Evolutionary conservation across 2,329 filamentous ascomycete species (phyloP).

Genomic region (Aspergillus luchuensis): DNA sequence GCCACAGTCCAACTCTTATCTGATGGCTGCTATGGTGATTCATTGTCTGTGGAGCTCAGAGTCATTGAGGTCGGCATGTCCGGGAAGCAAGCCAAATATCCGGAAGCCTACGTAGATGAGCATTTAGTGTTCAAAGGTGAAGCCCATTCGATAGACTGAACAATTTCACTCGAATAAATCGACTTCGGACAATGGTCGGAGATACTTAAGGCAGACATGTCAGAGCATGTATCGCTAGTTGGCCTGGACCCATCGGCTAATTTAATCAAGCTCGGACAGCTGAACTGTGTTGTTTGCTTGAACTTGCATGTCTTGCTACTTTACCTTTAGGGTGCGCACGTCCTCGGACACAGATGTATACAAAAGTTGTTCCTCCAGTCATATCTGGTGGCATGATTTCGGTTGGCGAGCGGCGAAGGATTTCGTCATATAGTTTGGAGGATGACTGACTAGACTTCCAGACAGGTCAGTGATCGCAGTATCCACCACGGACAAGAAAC

Average conservation of each 20-base stretch:
- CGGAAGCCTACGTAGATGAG: too few relatives aligned
- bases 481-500: conserved; percentile 1
- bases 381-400: conserved; percentile 4
- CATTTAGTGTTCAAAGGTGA: conserved; percentile 3
- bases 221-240: neutral
- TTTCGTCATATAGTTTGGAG: neutral
- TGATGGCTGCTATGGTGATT: too few relatives aligned
- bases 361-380: neutral
- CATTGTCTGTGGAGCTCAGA: too few relatives aligned
- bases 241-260: neutral
- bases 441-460: neutral
- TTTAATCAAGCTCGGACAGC: neutral
- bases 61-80: neutral
- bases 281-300: neutral
- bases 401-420: neutral
- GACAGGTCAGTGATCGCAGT: neutral
- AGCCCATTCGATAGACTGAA: neutral
- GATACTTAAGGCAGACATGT: neutral
- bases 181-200: neutral
- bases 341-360: neutral
- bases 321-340: neutral
- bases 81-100: neutral
- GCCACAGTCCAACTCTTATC: too few relatives aligned
- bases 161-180: neutral
- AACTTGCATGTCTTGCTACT: neutral